Percentiles rank a stretch among this genome's conserved stretches.
Conservation (phyloP, 2,329 filamentous ascomycete genomes). For the Curvularia hawaiiensis region DNA sequence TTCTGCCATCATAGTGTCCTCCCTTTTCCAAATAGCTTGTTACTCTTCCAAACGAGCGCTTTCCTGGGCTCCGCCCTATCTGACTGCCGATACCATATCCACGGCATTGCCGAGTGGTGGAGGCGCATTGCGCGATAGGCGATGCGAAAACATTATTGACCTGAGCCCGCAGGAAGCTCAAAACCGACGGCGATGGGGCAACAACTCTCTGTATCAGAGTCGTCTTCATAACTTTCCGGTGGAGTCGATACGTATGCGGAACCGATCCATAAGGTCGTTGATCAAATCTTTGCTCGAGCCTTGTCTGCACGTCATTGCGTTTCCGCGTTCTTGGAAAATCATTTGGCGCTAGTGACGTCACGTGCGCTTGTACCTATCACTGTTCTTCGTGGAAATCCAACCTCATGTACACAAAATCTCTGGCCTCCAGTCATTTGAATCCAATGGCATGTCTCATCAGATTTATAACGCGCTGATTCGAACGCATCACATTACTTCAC, state of each 20-base stretch:
- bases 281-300: slow-evolving; percentile 15
- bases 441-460: slow-evolving; percentile 27
- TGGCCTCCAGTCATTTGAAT: not conserved
- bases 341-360: slow-evolving; percentile 36
- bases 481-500: slow-evolving; percentile 81
- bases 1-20: slow-evolving; percentile 4
- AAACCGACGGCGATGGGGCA: slow-evolving; percentile 44
- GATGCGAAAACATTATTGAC: slow-evolving; percentile 38
- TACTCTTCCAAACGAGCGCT: slow-evolving; percentile 5
- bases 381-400: not conserved
- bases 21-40: not conserved
- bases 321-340: slow-evolving; percentile 23
- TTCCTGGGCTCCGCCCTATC: slow-evolving; percentile 1
- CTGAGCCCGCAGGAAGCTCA: slow-evolving; percentile 47
- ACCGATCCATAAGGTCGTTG: slow-evolving; percentile 38
- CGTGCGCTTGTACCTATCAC: slow-evolving; percentile 23
- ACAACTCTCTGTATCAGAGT: slow-evolving; percentile 38
- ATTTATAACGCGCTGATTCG: slow-evolving; percentile 68
- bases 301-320: slow-evolving; percentile 21
- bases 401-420: not conserved
- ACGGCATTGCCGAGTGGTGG: slow-evolving; percentile 25
- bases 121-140: slow-evolving; percentile 30
- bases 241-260: slow-evolving; percentile 20
- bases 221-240: slow-evolving; percentile 46
- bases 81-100: slow-evolving; percentile 18